Conservation (phyloP, 139 green algal species). For the Tetraselmis chui region DNA sequence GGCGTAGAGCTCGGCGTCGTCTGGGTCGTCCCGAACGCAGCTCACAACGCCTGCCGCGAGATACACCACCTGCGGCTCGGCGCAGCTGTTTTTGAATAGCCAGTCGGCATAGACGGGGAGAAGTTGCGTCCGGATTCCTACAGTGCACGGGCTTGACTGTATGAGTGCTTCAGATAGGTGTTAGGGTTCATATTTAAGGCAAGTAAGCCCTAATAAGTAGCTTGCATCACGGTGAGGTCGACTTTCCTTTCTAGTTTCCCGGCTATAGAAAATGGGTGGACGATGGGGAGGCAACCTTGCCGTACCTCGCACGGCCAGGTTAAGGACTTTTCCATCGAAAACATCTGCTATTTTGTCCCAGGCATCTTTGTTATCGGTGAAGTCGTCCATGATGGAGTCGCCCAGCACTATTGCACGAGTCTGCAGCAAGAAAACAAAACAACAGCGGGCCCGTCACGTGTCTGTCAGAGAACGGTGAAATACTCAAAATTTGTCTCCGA, state of each 20-base stretch:
- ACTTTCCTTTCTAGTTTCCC: too few relatives aligned
- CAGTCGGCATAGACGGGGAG: not conserved
- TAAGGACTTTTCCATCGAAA: not conserved
- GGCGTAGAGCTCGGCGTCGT: not conserved
- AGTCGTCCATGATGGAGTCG: not conserved
- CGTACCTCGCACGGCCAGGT: not conserved
- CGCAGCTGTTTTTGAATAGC: not conserved
- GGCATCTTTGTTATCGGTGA: not conserved
- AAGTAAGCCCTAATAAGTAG: too few relatives aligned
- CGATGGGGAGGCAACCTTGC: not conserved
- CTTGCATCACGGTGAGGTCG: too few relatives aligned
- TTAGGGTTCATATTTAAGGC: too few relatives aligned
- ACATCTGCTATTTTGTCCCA: not conserved
- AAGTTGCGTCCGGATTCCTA: not conserved
- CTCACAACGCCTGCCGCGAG: not conserved
- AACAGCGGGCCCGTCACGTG: too few relatives aligned
- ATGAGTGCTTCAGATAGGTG: not conserved
- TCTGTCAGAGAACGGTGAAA: not conserved
- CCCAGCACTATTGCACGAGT: not conserved
- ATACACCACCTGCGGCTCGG: not conserved
- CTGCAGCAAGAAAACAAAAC: not conserved
- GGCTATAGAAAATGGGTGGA: not conserved
- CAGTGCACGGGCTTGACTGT: not conserved
- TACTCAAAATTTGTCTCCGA: not conserved
- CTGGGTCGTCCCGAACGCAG: not conserved